Base-by-base conservation (phyloP, 495 filamentous ascomycete genomes). In the Bathelium albidoporum region DNA sequence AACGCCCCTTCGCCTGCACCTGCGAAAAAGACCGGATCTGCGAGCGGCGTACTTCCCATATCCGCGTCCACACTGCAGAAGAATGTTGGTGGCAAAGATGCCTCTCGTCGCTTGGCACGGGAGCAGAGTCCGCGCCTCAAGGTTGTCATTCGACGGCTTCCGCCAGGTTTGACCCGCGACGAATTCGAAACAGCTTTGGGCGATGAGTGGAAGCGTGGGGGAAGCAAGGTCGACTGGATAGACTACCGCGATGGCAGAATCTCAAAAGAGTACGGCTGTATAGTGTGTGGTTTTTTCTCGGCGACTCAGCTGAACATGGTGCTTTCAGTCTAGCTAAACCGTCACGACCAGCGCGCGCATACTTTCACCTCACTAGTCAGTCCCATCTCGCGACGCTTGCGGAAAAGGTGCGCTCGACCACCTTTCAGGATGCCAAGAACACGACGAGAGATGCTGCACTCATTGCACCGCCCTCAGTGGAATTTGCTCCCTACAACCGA, bases 141-240 rank as follows among this genome's bases (percentile, higher is more conserved):
- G 77, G 80, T 96, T 10, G 76, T 94, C n/a, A 75, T 96, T 20
- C 84, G 94, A 63, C 82, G 92, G 60, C 81, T 98, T 12, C 89
- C 94, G 2, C 95, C 94, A 7, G 88, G 88, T 1, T 77, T 97
- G 65, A 96, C 88, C 2, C 85, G 90, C 67, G 74, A 78, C 0
- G 94, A 98, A 67, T 91, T 96, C 59, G 80, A 87, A 67, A 73
- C 73, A 28, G 77, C 82, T 12, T 70, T 97, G 52, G 91, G 91
- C n/a, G 83, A 88, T 1, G 89, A 91, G 63, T 97, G 92, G 89
- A 90, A 83, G 67, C 63, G 82, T 1, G 87, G 88, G 20, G 81
- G 80, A 28, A 90, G 90, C 12, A 96, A 87, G 73, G 84, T 92
- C 5, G 92, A 95, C 69, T 96, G 88, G 88, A 77, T 86, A 59